Base-by-base conservation (phyloP, 345 rosid species). In the Eucalyptus sp. region DNA sequence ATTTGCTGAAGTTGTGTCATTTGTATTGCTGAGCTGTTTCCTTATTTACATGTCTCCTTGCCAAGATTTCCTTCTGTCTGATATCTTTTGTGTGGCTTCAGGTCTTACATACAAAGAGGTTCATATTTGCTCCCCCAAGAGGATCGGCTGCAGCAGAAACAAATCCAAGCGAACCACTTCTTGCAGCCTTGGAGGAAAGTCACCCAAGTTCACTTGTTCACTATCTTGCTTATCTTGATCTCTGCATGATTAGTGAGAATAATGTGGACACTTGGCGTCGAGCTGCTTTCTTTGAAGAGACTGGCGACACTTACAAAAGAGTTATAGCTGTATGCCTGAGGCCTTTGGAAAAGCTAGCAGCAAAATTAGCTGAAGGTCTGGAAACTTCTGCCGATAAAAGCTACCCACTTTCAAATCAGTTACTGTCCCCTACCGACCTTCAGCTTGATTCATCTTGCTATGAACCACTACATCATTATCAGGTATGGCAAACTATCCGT, bases 121-220 rank as follows among this genome's bases (percentile, higher is more conserved):
- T 92, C 62, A 80, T 91, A 64, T 97, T 95, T 91, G 98, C 98
- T 76, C 99, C 97, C 51, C 98, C 97, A 81, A 97, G 95, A 94
- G 99, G 99, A 92, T 97, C 99, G 18, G 99, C 98, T 37, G 99
- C 99, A 85, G 99, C 99, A 86, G 99, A 98, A 94, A 95, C 97
- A 81, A 98, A 98, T 92, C 99, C 99, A 66, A 97, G 97, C 24
- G 97, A 95, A 89, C 99, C 97, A 88, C 97, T 98, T 87, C 97
- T 98, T 89, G 96, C 94, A 88, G 96, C 98, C 68, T 91, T 97
- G 90, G 99, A 98, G 92, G 96, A 93, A 88, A 97, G 95, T 68
- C 33, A 91, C 86, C 95, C 98, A 4, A 91, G 93, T 92, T 96
- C 97, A 51, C 97, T 97, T 87, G 92, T 92, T 90, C 98, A 94